phyloP scores from a whole-genome alignment of 164 flowering plant species.

The Platanus orientalis region DNA sequence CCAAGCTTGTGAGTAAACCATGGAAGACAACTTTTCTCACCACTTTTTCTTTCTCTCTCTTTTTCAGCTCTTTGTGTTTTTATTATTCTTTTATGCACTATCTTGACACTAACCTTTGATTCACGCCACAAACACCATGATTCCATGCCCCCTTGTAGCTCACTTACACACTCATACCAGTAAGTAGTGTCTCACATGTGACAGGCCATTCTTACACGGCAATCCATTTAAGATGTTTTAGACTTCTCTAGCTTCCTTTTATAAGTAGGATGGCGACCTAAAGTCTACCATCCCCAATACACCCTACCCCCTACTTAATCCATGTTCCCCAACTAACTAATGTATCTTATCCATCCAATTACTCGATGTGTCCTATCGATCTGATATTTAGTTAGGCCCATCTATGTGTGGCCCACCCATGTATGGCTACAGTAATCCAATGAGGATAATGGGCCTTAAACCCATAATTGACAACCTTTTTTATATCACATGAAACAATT shows the following conservation, averaged over 20 bases:
- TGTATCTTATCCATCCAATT: too few species aligned
- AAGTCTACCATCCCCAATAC: too few species aligned
- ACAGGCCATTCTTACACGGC: constrained; percentile 8
- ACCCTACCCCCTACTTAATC: neutral
- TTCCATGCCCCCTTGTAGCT: constrained; percentile 3
- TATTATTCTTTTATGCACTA: constrained; percentile 1
- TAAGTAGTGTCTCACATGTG: constrained; percentile 13
- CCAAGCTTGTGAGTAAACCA: constrained; percentile 1
- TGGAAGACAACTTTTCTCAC: too few species aligned
- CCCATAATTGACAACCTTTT: too few species aligned
- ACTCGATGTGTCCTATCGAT: too few species aligned
- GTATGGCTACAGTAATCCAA: too few species aligned
- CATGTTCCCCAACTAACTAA: too few species aligned
- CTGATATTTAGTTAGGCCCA: too few species aligned
- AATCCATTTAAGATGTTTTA: constrained; percentile 2
- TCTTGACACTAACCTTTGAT: constrained; percentile 3
- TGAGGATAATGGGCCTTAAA: too few species aligned
- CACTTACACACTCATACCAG: neutral
- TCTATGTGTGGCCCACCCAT: too few species aligned
- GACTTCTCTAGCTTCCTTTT: neutral
- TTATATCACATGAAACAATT: too few species aligned
- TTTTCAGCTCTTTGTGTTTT: neutral
- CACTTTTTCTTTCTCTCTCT: neutral
- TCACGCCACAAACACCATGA: constrained; percentile 18
- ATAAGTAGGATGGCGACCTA: too few species aligned